Evolutionary conservation across 2,329 filamentous ascomycete species (phyloP), one percentile per base, ranked within the genome.

Genomic region (Aspergillus quadricinctus): DNA sequence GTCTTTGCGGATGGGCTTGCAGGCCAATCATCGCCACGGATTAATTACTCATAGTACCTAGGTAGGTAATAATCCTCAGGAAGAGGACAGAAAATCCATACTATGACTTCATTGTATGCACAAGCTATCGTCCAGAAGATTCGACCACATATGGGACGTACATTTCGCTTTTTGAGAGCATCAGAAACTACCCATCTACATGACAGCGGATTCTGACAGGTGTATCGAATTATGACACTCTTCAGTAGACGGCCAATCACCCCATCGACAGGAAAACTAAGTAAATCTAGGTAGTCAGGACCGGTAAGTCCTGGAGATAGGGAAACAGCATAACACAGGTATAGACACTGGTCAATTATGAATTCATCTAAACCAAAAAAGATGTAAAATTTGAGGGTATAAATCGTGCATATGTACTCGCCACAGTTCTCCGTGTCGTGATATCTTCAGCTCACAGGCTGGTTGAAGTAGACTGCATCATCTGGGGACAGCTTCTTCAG

Each of bases 1-100:
- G 57, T 57, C 46, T 56, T 64, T 62, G 59, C 61, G 59, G 61
- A 57, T 54, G 50, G 54, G 19, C 45, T 19, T 25, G 49, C 31
- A 41, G n/a, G 23, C 56, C 56, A 58, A 55, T 58, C 56, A 58
- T 14, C 43, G 11, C 23, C 43, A 27, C 3, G 21, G 41, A 19
- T 45, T 23, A 45, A 14, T 45, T 23, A 10, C 41, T 45, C 41
- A 45, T 21, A 45, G 21, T 23, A 23, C n/a, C n/a, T n/a, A n/a
- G n/a, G n/a, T n/a, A n/a, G n/a, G n/a, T n/a, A n/a, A n/a, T 19
- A 19, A 43, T 21, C 40, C n/a, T n/a, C 40, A 43, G n/a, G 21
- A 43, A n/a, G n/a, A 43, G 21, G n/a, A 21, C 43, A 27, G 4
- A 46, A 46, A 23, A 46, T 17, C 41, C 21, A 23, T 7, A 27